phyloP scores from a whole-genome alignment of 768 basidiomycete species.

The Trametes elegans region DNA sequence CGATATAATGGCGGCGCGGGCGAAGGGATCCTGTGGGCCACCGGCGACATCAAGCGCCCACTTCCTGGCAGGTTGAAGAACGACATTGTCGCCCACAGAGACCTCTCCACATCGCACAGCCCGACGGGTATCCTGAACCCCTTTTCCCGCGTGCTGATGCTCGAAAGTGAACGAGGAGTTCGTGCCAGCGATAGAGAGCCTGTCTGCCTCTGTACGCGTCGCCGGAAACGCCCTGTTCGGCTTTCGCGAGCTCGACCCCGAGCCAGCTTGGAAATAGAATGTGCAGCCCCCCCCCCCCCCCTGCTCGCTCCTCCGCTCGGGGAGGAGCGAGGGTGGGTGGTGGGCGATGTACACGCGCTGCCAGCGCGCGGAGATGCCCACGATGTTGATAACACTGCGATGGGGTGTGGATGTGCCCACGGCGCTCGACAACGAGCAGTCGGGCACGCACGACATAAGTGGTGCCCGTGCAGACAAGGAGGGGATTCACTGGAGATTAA shows the following conservation, averaged over 20 bases:
- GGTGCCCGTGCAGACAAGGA: slow-evolving; percentile 6
- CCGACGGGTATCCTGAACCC: slow-evolving; percentile 9
- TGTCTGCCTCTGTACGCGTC: background rate
- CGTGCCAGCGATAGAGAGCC: background rate
- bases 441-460: slow-evolving; percentile 9
- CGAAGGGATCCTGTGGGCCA: too few species aligned
- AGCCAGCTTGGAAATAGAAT: slow-evolving; percentile 14
- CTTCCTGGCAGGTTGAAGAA: too few species aligned
- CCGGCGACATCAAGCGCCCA: too few species aligned
- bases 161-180: background rate
- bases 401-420: background rate
- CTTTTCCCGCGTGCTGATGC: background rate
- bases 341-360: slow-evolving; percentile 14
- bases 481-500: background rate
- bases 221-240: background rate
- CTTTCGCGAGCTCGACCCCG: slow-evolving; percentile 8
- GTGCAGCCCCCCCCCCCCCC: background rate
- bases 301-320: background rate
- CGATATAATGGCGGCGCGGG: background rate
- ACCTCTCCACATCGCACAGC: background rate
- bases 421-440: slow-evolving; percentile 8
- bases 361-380: slow-evolving; percentile 10
- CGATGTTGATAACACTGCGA: slow-evolving; percentile 8
- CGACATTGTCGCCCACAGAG: slow-evolving; percentile 5
- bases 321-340: slow-evolving; percentile 8